Percentiles rank a stretch among this genome's conserved stretches.
phyloP scores from a whole-genome alignment of 1,139 yeast species.

The Candida gigantensis region DNA sequence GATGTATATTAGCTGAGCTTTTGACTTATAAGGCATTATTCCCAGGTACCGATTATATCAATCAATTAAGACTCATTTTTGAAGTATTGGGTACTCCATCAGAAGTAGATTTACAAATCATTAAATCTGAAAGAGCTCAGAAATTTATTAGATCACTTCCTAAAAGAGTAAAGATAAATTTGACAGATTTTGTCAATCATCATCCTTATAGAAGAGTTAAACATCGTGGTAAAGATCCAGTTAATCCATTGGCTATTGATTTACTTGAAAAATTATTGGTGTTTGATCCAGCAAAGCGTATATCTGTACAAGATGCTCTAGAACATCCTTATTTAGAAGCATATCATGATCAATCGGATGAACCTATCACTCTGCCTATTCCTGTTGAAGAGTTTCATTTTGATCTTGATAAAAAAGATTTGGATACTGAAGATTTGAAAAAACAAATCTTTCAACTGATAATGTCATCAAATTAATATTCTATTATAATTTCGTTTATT shows the following conservation, averaged over 20 bases:
- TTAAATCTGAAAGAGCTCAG: constrained; percentile 81
- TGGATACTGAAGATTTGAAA: constrained; percentile 71
- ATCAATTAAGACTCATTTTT: constrained; percentile 83
- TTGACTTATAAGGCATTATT: constrained; percentile 81
- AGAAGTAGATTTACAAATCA: constrained; percentile 75
- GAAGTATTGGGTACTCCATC: constrained; percentile 90
- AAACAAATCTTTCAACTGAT: constrained; percentile 66
- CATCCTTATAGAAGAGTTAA: constrained; percentile 23
- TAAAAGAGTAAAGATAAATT: constrained; percentile 11
- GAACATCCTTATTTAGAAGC: constrained; percentile 76
- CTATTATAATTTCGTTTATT: neutral
- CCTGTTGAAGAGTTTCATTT: constrained; percentile 81
- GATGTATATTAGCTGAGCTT: constrained; percentile 95
- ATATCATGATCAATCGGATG: constrained; percentile 84
- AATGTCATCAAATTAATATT: constrained; percentile 24
- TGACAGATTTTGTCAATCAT: constrained; percentile 17
- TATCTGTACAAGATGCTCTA: constrained; percentile 79
- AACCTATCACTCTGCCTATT: constrained; percentile 73
- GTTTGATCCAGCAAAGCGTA: constrained; percentile 78
- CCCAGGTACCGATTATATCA: constrained; percentile 93
- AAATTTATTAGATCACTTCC: constrained; percentile 82
- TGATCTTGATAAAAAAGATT: constrained; percentile 71
- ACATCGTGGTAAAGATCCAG: constrained; percentile 18
- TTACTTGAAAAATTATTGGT: constrained; percentile 70
- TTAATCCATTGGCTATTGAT: constrained; percentile 75